Conservation (phyloP, 139 green algal species). For the Chlorella sp. region DNA sequence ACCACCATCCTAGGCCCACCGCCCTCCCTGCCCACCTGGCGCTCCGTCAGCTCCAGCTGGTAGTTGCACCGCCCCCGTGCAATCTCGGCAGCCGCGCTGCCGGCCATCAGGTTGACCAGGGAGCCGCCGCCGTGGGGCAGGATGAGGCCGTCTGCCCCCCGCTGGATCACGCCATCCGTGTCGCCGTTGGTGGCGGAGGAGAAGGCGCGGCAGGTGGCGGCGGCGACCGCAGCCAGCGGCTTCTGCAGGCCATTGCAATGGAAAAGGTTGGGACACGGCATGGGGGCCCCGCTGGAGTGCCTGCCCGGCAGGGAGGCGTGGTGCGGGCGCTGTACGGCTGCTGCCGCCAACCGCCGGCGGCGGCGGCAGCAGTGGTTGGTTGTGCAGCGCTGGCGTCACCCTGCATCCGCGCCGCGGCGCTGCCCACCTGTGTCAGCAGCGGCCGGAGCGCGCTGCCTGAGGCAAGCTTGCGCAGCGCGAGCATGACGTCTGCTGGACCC, state of each 20-base stretch:
- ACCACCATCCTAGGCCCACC: too few species aligned
- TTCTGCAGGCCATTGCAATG: not conserved
- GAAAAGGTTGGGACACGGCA: not conserved
- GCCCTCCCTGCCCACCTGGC: conserved; percentile 60
- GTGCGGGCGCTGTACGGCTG: not conserved
- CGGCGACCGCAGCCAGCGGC: conserved; percentile 1
- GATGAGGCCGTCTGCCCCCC: conserved; percentile 46
- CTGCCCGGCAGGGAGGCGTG: not conserved
- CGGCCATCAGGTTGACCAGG: conserved; percentile 48
- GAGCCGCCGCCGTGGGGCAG: conserved; percentile 41
- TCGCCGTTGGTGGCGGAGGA: not conserved
- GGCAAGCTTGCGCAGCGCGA: conserved; percentile 3
- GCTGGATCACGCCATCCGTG: conserved; percentile 16
- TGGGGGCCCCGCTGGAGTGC: not conserved
- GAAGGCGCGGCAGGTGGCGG: not conserved
- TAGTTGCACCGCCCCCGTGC: conserved; percentile 67
- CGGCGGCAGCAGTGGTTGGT: conserved; percentile 3
- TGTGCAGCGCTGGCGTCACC: not conserved
- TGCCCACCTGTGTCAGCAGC: conserved; percentile 18
- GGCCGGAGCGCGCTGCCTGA: conserved; percentile 4
- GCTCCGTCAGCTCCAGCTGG: conserved; percentile 78
- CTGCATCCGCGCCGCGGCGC: not conserved
- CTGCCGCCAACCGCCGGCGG: not conserved
- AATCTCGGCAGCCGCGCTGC: conserved; percentile 15
- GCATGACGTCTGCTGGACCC: too few species aligned